Evolutionary conservation across 2,329 filamentous ascomycete species (phyloP), one percentile per base, ranked within the genome.

Genomic region (Dothistroma pini): DNA sequence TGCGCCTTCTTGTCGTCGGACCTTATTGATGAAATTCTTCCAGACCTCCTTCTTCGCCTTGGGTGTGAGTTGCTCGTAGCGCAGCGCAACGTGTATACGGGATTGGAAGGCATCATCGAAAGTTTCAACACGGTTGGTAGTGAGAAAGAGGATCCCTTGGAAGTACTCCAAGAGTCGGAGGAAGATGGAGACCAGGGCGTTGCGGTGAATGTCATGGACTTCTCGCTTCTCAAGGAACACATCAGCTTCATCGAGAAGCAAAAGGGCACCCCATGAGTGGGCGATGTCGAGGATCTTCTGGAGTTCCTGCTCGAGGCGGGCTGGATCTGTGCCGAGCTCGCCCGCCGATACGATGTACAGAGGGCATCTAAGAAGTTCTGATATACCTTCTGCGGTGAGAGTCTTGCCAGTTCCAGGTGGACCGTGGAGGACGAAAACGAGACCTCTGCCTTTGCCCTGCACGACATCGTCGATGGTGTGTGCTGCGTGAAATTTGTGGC

Each of bases 31-130:
- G 75, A 96, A 96, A 77, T 92, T 88, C 75, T 87, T 87, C 86
- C 93, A 96, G 51, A 96, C 89, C 62, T 85, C 83, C 68, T 86
- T 87, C 76, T 89, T 89, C 11, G 91, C 91, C 69, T 88, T 88
- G 5, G 78, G 74, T 44, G 86, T 86, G 9, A 96, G 81, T 54
- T 89, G 86, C 44, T 89, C 89, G 75, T 96, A 96, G 31, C 89
- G 83, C 9, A 96, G 80, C 0, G 91, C 90, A 68, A 96, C 88
- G 74, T 96, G 91, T 63, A 96, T 96, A 25, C 92, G 86, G 10
- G 87, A 90, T 72, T 95, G 89, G 80, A 96, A 96, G 0, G 92
- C 92, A 63, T 95, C 90, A 69, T 96, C 92, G 70, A 96, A 96
- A 0, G 90, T 93, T 78, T 89, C 85, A 0, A 96, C 90, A 1